Evolutionary conservation across 148 eudicot genomes (phyloP).

Genomic region (Rhododendron simsii): DNA sequence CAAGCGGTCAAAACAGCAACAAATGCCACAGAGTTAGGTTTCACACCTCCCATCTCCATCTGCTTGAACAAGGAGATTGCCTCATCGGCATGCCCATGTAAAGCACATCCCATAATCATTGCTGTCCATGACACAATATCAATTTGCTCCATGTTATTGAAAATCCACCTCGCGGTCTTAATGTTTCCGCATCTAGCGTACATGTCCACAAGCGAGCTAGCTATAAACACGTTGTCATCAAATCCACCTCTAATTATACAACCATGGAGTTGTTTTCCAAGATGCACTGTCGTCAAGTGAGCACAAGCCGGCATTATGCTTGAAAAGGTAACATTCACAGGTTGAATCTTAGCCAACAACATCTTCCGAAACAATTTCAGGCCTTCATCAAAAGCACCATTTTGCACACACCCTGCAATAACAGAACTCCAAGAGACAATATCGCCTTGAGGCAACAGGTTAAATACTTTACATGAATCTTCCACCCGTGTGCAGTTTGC

Average conservation of each 20-base stretch:
- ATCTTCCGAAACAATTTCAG: conserved; percentile 63
- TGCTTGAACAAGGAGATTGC: conserved; percentile 50
- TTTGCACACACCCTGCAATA: conserved; percentile 72
- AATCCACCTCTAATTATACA: conserved; percentile 43
- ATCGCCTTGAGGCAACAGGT: conserved; percentile 42
- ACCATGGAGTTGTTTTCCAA: conserved; percentile 83
- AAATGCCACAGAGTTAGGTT: conserved; percentile 55
- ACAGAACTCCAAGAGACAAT: conserved; percentile 67
- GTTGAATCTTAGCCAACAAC: conserved; percentile 51
- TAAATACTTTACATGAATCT: conserved; percentile 50
- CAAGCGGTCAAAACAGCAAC: conserved; percentile 78
- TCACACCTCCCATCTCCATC: conserved; percentile 53
- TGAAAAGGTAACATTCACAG: conserved; percentile 56
- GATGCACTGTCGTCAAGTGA: conserved; percentile 56
- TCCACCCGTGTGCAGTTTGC: conserved; percentile 57
- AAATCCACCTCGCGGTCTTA: conserved; percentile 52
- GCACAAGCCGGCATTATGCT: conserved; percentile 82
- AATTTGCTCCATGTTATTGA: conserved; percentile 46
- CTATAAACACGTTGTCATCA: conserved; percentile 57
- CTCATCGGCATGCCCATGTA: conserved; percentile 58
- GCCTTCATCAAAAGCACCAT: conserved; percentile 68
- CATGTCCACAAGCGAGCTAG: conserved; percentile 86
- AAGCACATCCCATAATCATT: conserved; percentile 83
- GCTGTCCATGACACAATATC: conserved; percentile 82
- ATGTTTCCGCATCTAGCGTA: conserved; percentile 85